A percentile compares a stretch with the other conserved stretches of the same genome.
These are phyloP conservation scores for Fusarium proliferatum DNA, from an alignment of 2,329 filamentous ascomycete genomes.

Conservation along the genomic window DNA sequence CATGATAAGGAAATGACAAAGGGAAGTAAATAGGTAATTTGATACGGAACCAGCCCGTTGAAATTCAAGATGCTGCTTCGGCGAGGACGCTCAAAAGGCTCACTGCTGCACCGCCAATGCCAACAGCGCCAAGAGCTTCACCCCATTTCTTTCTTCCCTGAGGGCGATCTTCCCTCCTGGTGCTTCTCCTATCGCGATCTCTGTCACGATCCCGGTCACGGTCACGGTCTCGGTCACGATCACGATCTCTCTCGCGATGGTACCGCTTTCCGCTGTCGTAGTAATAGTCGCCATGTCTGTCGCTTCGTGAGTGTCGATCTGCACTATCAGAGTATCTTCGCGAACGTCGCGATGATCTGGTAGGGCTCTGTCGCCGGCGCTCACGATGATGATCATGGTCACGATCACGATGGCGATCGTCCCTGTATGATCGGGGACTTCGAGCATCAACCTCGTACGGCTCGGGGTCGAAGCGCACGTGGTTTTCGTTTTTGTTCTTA, in stretches of 20 bases:
- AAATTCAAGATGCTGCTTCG: conserved; percentile 60
- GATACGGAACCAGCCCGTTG: conserved; percentile 21
- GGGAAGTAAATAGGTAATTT: background rate
- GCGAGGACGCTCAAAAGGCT: conserved; percentile 68
- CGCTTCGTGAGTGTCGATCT: conserved; percentile 41
- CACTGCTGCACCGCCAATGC: conserved; percentile 70
- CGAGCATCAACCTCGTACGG: conserved; percentile 57
- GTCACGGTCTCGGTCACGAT: conserved; percentile 37
- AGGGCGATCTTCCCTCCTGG: conserved; percentile 51
- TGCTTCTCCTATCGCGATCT: conserved; percentile 53
- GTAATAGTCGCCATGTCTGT: conserved; percentile 53
- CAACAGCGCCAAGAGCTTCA: conserved; percentile 67
- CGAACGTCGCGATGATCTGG: conserved; percentile 38
- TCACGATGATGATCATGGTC: conserved; percentile 44
- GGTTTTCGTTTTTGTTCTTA: conserved; percentile 69
- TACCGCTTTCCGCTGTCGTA: conserved; percentile 50
- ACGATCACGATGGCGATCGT: conserved; percentile 49
- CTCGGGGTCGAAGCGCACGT: conserved; percentile 64
- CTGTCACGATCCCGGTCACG: conserved; percentile 41
- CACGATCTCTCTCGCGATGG: conserved; percentile 50
- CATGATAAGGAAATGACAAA: background rate
- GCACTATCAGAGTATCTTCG: conserved; percentile 45
- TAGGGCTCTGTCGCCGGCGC: conserved; percentile 25
- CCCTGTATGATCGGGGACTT: conserved; percentile 45
- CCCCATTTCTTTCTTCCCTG: conserved; percentile 61